phyloP scores from a whole-genome alignment of 106 monocot genomes.

The Dendrobium nobile region DNA sequence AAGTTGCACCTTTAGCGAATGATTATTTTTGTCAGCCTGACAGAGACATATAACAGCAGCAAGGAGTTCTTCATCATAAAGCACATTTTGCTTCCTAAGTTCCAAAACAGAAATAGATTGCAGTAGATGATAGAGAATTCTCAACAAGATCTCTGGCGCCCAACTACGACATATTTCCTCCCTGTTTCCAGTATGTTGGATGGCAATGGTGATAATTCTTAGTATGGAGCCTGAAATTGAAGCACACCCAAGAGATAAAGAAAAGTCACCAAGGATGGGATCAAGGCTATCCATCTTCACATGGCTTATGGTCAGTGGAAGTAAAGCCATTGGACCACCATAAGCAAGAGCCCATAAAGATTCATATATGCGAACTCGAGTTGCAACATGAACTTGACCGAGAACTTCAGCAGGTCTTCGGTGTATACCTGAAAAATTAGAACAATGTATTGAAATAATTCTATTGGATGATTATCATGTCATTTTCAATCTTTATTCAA shows the following conservation, averaged over 20 bases:
- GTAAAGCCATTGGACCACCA: conserved; percentile 93
- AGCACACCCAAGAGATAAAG: conserved; percentile 44
- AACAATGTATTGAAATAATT: neutral
- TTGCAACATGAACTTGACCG: conserved; percentile 88
- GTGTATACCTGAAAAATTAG: conserved; percentile 46
- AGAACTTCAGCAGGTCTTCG: conserved; percentile 97
- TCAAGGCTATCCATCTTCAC: conserved; percentile 72
- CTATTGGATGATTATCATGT: neutral
- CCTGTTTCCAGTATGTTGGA: conserved; percentile 84
- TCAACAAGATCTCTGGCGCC: conserved; percentile 82
- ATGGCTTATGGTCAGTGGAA: conserved; percentile 74
- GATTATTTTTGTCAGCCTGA: conserved; percentile 71
- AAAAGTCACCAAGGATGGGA: conserved; percentile 51
- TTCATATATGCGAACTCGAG: conserved; percentile 56
- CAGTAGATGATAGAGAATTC: conserved; percentile 61
- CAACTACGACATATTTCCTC: conserved; percentile 64
- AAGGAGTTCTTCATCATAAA: conserved; percentile 83
- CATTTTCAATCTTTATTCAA: neutral
- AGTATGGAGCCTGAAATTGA: conserved; percentile 81
- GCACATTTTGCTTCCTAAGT: conserved; percentile 32
- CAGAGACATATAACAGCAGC: conserved; percentile 80
- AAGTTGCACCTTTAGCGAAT: conserved; percentile 82
- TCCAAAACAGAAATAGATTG: conserved; percentile 47
- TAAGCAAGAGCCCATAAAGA: conserved; percentile 93
- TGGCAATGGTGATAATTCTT: conserved; percentile 73